Conservation (phyloP, 73 alveolate genomes). For the Paraurostyla sp. region DNA sequence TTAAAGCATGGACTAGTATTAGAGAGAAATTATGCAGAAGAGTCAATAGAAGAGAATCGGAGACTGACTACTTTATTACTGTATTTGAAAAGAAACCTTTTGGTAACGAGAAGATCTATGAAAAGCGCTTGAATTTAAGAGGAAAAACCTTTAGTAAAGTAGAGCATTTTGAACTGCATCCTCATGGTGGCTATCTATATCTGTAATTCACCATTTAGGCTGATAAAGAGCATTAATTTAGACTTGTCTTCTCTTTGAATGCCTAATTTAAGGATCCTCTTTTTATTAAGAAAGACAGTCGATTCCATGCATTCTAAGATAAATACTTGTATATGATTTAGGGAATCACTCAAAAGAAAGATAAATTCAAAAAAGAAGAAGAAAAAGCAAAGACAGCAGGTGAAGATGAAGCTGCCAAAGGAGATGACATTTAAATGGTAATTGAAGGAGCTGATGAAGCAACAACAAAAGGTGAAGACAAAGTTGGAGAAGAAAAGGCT, state of each 20-base stretch:
- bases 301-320: conserved; percentile 1
- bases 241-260: not conserved
- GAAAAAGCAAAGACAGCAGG: not conserved
- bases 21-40: conserved; percentile 54
- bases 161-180: not conserved
- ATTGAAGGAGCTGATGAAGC: conserved; percentile 17
- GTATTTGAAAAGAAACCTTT: conserved; percentile 26
- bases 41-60: not conserved
- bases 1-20: not conserved
- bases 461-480: conserved; percentile 4
- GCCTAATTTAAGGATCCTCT: conserved; percentile 37
- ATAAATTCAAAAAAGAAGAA: not conserved
- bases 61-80: conserved; percentile 47
- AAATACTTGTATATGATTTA: not conserved
- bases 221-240: not conserved
- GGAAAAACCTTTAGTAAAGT: not conserved
- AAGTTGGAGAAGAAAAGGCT: conserved; percentile 17
- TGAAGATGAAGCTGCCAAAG: not conserved
- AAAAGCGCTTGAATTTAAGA: conserved; percentile 15
- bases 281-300: not conserved
- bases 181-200: conserved; percentile 3
- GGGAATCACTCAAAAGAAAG: not conserved
- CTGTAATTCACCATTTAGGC: not conserved
- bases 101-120: conserved; percentile 49
- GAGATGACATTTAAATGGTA: not conserved